phyloP scores from a whole-genome alignment of 169 alveolate genomes.

The Cryptosporidium xiaoi region DNA sequence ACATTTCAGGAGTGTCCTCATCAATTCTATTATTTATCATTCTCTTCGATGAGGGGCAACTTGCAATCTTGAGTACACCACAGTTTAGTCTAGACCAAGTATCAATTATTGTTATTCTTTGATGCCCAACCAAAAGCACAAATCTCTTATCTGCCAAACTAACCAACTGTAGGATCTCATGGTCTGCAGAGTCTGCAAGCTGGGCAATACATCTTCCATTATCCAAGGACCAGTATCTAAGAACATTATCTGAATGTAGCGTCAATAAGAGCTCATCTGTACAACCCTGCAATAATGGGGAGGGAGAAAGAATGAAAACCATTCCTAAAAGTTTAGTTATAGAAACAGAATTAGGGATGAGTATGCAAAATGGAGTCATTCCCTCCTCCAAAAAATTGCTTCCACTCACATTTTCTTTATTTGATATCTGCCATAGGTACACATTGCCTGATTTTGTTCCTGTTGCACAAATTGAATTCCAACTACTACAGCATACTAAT shows the following conservation, averaged over 20 bases:
- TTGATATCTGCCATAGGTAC: conserved; percentile 57
- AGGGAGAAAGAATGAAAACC: conserved; percentile 69
- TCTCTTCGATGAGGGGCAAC: conserved; percentile 44
- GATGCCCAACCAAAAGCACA: conserved; percentile 54
- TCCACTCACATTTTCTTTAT: not conserved
- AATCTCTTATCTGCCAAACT: conserved; percentile 62
- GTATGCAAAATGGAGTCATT: conserved; percentile 35
- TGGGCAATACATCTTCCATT: conserved; percentile 79
- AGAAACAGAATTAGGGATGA: conserved; percentile 35
- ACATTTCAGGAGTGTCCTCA: conserved; percentile 66
- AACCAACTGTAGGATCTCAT: conserved; percentile 56
- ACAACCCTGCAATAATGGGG: conserved; percentile 61
- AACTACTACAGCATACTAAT: conserved; percentile 56
- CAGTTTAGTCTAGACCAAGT: conserved; percentile 72
- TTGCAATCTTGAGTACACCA: conserved; percentile 65
- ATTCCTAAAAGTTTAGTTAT: conserved; percentile 34
- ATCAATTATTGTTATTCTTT: conserved; percentile 58
- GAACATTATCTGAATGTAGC: conserved; percentile 74
- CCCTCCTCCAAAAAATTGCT: not conserved
- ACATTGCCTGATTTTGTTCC: conserved; percentile 71
- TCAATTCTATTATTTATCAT: conserved; percentile 47
- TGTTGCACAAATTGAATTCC: conserved; percentile 68
- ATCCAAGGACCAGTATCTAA: conserved; percentile 78
- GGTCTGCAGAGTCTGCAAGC: conserved; percentile 65
- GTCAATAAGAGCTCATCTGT: conserved; percentile 77